These are phyloP conservation scores for Citrus trifoliata DNA, from an alignment of 345 rosid genomes.

Conservation along the genomic window DNA sequence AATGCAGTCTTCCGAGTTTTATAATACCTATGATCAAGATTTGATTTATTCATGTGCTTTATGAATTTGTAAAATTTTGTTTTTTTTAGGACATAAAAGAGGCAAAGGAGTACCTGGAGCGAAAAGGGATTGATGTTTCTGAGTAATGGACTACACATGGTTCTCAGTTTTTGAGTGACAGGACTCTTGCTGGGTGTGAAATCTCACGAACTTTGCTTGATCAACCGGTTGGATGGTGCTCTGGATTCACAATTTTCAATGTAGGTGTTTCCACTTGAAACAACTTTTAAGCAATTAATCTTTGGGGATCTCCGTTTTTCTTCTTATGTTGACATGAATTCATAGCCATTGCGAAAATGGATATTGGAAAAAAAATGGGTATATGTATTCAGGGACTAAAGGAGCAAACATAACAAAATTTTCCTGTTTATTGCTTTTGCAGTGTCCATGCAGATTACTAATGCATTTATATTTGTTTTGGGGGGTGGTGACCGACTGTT, in stretches of 20 bases:
- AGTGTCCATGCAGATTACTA: neutral
- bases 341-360: neutral
- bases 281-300: neutral
- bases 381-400: neutral
- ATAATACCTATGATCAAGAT: neutral
- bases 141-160: constrained; percentile 17
- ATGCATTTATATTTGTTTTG: neutral
- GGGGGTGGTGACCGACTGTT: neutral
- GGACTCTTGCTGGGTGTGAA: neutral
- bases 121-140: constrained; percentile 64
- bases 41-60: neutral
- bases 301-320: neutral
- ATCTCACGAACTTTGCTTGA: neutral
- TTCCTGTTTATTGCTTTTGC: neutral
- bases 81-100: constrained; percentile 67
- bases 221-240: neutral
- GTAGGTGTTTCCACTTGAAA: neutral
- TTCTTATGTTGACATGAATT: neutral
- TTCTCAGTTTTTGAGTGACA: neutral
- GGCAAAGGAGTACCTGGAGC: constrained; percentile 67
- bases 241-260: neutral
- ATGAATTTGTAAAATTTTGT: neutral
- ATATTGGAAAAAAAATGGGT: neutral
- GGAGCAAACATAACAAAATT: neutral
- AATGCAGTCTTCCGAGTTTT: neutral